A percentile compares a stretch with the other conserved stretches of the same genome.
phyloP scores from a whole-genome alignment of 129 eudicot species.

The Centaurea solstitialis region DNA sequence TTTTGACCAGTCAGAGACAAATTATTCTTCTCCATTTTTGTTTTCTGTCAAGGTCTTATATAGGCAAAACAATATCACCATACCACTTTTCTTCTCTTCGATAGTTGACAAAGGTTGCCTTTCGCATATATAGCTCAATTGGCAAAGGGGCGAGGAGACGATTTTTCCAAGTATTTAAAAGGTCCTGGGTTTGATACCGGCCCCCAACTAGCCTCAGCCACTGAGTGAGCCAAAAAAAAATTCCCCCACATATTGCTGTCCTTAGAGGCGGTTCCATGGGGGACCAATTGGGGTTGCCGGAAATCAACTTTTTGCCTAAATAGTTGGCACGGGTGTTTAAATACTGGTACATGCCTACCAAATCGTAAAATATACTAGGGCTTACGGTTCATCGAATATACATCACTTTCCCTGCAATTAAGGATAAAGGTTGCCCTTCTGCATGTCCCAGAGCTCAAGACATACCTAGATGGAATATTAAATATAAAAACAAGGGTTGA shows the following conservation, averaged over 20 bases:
- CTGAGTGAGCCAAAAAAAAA: neutral
- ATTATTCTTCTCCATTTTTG: neutral
- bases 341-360: neutral
- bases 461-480: neutral
- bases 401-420: neutral
- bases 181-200: neutral
- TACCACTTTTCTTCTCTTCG: neutral
- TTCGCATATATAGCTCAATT: neutral
- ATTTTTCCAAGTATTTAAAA: neutral
- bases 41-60: neutral
- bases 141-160: neutral
- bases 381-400: constrained; percentile 2
- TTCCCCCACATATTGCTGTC: neutral
- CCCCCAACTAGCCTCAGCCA: neutral
- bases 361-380: neutral
- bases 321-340: neutral
- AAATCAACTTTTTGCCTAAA: neutral
- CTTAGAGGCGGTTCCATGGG: neutral
- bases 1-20: neutral
- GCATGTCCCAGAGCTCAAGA: constrained; percentile 13
- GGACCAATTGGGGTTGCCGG: neutral
- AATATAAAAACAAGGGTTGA: neutral
- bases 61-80: neutral
- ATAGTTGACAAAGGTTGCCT: neutral
- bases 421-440: neutral